Conservation (phyloP, 1,284 basidiomycete species). For the Boletus semigastroideus region DNA sequence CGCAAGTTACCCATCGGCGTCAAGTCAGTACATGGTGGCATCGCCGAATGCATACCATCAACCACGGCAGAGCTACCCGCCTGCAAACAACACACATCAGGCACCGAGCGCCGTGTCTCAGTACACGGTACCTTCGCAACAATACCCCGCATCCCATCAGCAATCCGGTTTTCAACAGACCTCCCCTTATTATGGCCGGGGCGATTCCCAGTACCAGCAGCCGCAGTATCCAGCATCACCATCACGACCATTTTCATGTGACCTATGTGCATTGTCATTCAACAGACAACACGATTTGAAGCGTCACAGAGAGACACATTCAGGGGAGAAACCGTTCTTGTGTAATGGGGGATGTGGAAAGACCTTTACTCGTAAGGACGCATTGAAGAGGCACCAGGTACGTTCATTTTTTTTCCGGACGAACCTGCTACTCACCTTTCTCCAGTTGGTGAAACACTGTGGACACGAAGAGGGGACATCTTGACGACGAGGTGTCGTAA, state of each 20-base stretch:
- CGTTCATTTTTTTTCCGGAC: constrained; percentile 19
- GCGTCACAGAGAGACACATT: constrained; percentile 77
- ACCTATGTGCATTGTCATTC: constrained; percentile 78
- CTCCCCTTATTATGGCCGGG: constrained; percentile 31
- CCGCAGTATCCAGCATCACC: constrained; percentile 64
- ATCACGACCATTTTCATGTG: constrained; percentile 70
- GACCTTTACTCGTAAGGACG: constrained; percentile 81
- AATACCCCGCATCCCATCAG: constrained; percentile 27
- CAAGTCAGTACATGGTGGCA: constrained; percentile 21
- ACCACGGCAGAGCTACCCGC: constrained; percentile 31
- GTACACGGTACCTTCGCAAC: constrained; percentile 28
- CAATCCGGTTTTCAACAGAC: constrained; percentile 17
- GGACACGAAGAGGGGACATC: constrained; percentile 60
- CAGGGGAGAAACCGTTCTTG: constrained; percentile 75
- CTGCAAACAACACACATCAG: constrained; percentile 21
- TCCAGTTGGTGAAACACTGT: constrained; percentile 73
- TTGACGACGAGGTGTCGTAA: constrained; percentile 27
- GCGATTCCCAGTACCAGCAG: constrained; percentile 27
- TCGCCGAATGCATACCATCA: constrained; percentile 27
- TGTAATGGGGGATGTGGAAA: constrained; percentile 81
- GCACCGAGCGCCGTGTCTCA: constrained; percentile 18
- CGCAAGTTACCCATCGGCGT: constrained; percentile 12
- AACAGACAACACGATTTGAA: constrained; percentile 81
- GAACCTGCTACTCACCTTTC: constrained; percentile 16
- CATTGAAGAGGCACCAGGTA: constrained; percentile 78